These are phyloP conservation scores for Phylloporus arenicola DNA, from an alignment of 768 basidiomycete genomes.

Conservation along the genomic window DNA sequence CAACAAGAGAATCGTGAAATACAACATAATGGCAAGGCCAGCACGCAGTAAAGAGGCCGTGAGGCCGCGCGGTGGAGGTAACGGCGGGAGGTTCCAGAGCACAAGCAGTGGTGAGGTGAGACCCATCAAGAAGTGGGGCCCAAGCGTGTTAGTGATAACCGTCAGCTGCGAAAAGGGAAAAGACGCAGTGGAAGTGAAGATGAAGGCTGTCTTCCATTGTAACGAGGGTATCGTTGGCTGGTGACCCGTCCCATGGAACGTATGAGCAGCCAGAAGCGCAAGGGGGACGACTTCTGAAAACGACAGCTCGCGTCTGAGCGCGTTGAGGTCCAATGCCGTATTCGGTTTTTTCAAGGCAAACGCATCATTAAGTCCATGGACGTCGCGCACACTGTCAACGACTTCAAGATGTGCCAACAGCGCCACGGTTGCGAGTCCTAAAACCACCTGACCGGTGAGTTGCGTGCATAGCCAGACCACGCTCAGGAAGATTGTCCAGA, in stretches of 20 bases:
- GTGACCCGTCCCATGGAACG: slow-evolving; percentile 89
- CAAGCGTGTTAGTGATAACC: slow-evolving; percentile 72
- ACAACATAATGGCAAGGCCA: slow-evolving; percentile 60
- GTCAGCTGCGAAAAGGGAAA: slow-evolving; percentile 75
- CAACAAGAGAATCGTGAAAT: slow-evolving; percentile 59
- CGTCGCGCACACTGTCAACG: slow-evolving; percentile 77
- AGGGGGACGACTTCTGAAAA: slow-evolving; percentile 72
- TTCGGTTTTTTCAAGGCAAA: slow-evolving; percentile 48
- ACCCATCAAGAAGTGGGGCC: slow-evolving; percentile 61
- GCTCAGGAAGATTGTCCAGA: slow-evolving; percentile 64
- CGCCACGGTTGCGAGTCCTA: slow-evolving; percentile 59
- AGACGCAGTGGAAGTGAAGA: slow-evolving; percentile 61
- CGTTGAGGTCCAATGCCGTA: slow-evolving; percentile 31
- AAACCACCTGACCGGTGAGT: slow-evolving; percentile 75
- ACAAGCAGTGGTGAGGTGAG: slow-evolving; percentile 67
- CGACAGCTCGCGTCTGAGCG: slow-evolving; percentile 33
- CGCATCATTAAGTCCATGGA: slow-evolving; percentile 44
- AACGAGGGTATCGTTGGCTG: slow-evolving; percentile 84
- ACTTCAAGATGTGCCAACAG: slow-evolving; percentile 76
- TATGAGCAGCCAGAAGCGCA: slow-evolving; percentile 67
- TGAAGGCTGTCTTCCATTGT: slow-evolving; percentile 94
- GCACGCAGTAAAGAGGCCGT: slow-evolving; percentile 44
- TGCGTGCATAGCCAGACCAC: slow-evolving; percentile 56
- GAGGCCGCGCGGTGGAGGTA: slow-evolving; percentile 27
- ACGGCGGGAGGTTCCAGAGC: slow-evolving; percentile 79